Evolutionary conservation across 208 protist genomes (phyloP), one percentile per base, ranked within the genome.

Genomic region (Acanthamoeba triangularis): DNA sequence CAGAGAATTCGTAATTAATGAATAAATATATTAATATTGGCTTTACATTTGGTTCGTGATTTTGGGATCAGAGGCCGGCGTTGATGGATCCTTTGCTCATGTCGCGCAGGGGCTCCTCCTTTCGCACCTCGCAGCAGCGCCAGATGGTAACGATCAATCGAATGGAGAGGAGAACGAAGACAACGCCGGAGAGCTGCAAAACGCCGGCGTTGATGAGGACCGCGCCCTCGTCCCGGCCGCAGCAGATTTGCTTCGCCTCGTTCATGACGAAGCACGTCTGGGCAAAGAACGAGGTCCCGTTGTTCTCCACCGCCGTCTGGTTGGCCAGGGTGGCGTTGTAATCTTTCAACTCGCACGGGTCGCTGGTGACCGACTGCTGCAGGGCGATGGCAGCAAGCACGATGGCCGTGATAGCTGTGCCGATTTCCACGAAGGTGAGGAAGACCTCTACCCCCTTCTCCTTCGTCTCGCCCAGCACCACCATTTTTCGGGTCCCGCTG

Each of bases 171-270:
- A 92, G 33, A 10, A 92, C 4, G 30, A 92, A 74, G 8, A 92
- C 35, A 25, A 92, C 85, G 30, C n/a, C 63, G 4, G 85, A 67
- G 25, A 92, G 85, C 85, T 92, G 85, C 59, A 92, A 35, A 37
- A 92, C 85, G 54, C 85, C 85, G 37, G 85, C 85, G 85, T 92
- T 92, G 54, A 92, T 92, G 30, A 92, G 37, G 8, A 92, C 85
- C 16, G 56, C 28, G 10, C n/a, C 85, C 54, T 72, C n/a, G 85
- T 92, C 85, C 56, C 28, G 33, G 23, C 59, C 37, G 35, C 85
- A 92, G 85, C 85, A 92, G 7, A 92, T 74, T 33, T 74, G 52
- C 41, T 92, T 49, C 18, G 33, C 35, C 0, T 41, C 33, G 59
- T 13, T 23, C 18, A 92, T 33, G 16, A 74, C 23, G 37, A 74